Evolutionary conservation across 1,284 basidiomycete species (phyloP).

Genomic region (Apiotrichum gamsii): DNA sequence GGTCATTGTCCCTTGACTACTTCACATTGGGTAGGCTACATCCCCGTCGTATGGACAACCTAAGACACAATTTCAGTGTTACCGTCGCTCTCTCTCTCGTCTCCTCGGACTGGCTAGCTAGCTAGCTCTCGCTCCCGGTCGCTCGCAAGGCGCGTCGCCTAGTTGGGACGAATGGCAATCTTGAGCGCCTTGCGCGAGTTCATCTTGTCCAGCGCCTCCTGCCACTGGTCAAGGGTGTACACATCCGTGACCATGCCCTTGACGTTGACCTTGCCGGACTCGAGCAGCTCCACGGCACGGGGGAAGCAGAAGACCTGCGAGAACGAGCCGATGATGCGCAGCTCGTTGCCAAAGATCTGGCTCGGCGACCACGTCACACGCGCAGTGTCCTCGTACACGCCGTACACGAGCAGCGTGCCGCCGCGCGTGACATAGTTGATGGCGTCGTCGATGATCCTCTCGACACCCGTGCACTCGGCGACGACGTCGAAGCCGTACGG

Average conservation of each 20-base stretch:
- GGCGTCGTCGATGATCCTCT: constrained; percentile 68
- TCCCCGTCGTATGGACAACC: neutral
- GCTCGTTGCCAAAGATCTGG: constrained; percentile 81
- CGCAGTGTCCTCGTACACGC: constrained; percentile 62
- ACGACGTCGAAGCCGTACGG: constrained; percentile 83
- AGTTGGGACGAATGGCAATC: constrained; percentile 43
- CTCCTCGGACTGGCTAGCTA: no score
- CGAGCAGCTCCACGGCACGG: constrained; percentile 77
- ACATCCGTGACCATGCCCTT: constrained; percentile 76
- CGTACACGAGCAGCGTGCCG: constrained; percentile 51
- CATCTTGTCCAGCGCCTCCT: constrained; percentile 77
- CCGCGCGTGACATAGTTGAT: constrained; percentile 73
- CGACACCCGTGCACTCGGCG: constrained; percentile 77
- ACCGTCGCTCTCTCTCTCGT: no score
- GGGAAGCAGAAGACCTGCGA: constrained; percentile 81
- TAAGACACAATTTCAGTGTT: neutral
- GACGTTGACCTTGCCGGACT: constrained; percentile 71
- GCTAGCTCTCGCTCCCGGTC: no score
- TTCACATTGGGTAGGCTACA: constrained; percentile 4
- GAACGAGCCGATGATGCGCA: constrained; percentile 77
- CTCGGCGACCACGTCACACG: constrained; percentile 73
- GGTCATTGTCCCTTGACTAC: no score
- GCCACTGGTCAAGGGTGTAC: constrained; percentile 69
- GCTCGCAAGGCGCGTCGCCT: neutral
- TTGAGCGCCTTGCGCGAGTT: constrained; percentile 50